A percentile compares a stretch with the other conserved stretches of the same genome.
phyloP scores from a whole-genome alignment of 2,329 filamentous ascomycete genomes.

The Pseudogymnoascus sp. region DNA sequence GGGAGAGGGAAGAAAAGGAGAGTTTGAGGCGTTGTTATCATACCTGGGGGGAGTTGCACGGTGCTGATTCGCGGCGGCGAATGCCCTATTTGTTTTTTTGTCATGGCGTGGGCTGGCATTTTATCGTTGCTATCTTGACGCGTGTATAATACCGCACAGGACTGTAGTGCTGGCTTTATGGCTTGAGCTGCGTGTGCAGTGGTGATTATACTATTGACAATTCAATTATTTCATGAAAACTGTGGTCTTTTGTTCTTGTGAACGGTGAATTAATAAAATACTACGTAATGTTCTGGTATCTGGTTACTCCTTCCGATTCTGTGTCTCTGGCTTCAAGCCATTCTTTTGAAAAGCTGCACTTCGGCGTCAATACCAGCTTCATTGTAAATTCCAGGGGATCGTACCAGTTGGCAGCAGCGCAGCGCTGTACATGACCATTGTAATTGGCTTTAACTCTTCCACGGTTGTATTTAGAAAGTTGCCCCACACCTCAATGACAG shows the following conservation, averaged over 20 bases:
- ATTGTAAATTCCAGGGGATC: background rate
- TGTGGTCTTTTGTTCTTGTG: background rate
- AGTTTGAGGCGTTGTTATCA: background rate
- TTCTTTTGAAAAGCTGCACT: background rate
- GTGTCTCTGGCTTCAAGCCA: background rate
- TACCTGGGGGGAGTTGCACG: background rate
- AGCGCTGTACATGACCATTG: constrained; percentile 10
- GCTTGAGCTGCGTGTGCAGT: constrained; percentile 5
- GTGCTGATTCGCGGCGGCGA: background rate
- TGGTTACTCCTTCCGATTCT: background rate
- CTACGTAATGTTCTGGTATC: background rate
- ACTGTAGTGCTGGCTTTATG: background rate
- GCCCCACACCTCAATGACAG: constrained; percentile 8
- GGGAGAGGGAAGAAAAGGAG: background rate
- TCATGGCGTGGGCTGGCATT: background rate
- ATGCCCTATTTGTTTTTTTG: background rate
- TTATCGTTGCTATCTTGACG: constrained; percentile 1
- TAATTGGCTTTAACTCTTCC: constrained; percentile 5
- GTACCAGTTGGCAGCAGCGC: constrained; percentile 1
- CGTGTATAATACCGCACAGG: background rate
- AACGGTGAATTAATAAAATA: background rate
- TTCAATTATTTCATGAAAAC: background rate
- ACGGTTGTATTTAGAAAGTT: background rate
- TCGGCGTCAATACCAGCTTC: background rate
- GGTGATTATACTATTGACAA: background rate